Conservation (phyloP, 148 eudicot genomes). For the Chenopodium quinoa region DNA sequence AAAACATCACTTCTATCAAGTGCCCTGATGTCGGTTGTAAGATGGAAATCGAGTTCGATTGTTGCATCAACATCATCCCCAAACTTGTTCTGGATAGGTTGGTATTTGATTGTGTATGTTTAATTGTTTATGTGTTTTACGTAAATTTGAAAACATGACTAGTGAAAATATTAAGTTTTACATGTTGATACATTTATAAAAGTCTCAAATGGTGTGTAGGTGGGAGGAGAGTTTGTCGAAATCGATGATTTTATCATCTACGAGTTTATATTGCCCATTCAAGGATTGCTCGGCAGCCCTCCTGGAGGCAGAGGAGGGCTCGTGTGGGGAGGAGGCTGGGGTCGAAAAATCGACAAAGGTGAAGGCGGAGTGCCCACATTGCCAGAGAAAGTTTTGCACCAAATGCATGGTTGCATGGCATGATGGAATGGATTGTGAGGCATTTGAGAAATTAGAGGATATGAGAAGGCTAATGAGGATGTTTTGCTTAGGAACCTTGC, state of each 20-base stretch:
- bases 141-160: too few species aligned
- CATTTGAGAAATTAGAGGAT: background rate
- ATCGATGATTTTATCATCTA: background rate
- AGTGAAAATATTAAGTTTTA: too few species aligned
- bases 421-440: background rate
- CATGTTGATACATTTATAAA: too few species aligned
- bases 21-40: background rate
- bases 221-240: slow-evolving; percentile 1
- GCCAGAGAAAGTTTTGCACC: background rate
- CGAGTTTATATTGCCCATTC: background rate
- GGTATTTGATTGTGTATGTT: too few species aligned
- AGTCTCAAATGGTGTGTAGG: background rate
- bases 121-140: background rate
- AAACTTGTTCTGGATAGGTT: slow-evolving; percentile 6
- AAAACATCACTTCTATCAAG: background rate
- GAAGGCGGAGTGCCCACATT: slow-evolving; percentile 8
- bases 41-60: background rate
- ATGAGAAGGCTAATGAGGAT: background rate
- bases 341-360: too few species aligned
- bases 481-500: background rate
- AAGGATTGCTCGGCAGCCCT: background rate
- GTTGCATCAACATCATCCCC: background rate
- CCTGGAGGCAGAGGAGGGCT: too few species aligned
- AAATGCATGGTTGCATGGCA: slow-evolving; percentile 5
- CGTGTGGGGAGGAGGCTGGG: too few species aligned